Conservation (phyloP, 2,329 filamentous ascomycete genomes). For the Anisogramma anomala region DNA sequence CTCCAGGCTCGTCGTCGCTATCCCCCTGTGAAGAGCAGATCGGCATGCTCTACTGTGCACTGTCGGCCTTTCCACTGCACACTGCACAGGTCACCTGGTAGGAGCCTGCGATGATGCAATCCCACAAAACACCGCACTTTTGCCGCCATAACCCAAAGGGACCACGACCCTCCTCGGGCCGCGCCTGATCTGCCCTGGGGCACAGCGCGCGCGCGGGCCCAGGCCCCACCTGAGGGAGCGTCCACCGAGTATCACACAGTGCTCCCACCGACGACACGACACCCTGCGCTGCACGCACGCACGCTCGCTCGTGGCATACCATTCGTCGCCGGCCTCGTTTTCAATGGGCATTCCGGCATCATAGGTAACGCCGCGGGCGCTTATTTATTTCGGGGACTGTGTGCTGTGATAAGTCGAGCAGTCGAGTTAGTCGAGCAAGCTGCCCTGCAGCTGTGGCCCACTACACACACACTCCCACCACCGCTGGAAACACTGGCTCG, state of each 20-base stretch:
- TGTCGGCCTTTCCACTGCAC: too few species aligned
- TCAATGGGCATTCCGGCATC: background rate
- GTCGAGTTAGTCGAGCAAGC: too few species aligned
- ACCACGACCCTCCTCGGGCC: constrained; percentile 1
- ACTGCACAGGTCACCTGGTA: background rate
- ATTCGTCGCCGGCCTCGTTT: background rate
- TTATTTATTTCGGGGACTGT: constrained; percentile 3
- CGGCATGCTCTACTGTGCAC: too few species aligned
- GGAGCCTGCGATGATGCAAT: background rate
- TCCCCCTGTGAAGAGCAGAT: constrained; percentile 1
- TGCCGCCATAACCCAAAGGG: background rate
- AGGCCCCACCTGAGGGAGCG: too few species aligned
- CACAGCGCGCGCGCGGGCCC: too few species aligned
- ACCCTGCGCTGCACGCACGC: background rate
- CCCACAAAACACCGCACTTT: background rate
- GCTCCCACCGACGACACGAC: background rate
- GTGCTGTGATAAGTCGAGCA: background rate
- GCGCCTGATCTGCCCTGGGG: too few species aligned
- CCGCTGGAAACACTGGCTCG: too few species aligned
- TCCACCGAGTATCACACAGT: constrained; percentile 9
- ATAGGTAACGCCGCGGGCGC: constrained; percentile 10
- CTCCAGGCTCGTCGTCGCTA: background rate
- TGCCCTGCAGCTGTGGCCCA: too few species aligned
- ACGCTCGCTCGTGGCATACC: background rate
- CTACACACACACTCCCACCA: too few species aligned